Conservation (phyloP, 305 asterid species). For the Lippia alba region DNA sequence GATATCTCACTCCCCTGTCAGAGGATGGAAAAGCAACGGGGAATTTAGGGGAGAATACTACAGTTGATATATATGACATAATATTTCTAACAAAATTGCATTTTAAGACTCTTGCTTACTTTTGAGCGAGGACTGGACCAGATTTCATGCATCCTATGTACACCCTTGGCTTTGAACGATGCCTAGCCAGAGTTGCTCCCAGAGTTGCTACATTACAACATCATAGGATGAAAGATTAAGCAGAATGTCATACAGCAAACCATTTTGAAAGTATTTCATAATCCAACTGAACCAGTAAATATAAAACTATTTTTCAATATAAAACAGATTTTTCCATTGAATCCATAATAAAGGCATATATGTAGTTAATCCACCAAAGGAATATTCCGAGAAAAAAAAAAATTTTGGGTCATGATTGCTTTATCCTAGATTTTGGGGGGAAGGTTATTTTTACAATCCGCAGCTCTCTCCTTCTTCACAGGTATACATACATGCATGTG, state of each 20-base stretch:
- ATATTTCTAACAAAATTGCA: conserved; percentile 7
- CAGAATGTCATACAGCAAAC: neutral
- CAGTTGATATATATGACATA: conserved; percentile 4
- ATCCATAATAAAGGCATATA: conserved; percentile 21
- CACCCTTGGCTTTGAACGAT: conserved; percentile 80
- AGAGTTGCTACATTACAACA: conserved; percentile 61
- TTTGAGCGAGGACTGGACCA: conserved; percentile 92
- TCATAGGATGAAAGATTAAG: neutral
- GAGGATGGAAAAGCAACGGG: conserved; percentile 21
- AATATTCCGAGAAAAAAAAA: neutral
- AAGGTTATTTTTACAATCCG: conserved; percentile 1
- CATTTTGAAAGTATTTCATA: neutral
- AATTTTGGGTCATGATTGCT: too few relatives aligned
- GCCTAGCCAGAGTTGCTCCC: conserved; percentile 84
- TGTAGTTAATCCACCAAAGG: neutral
- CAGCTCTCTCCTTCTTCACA: neutral
- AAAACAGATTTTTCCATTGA: conserved; percentile 2
- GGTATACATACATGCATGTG: neutral
- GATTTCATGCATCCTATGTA: conserved; percentile 98
- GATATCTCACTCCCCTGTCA: conserved; percentile 88
- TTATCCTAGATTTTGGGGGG: too few relatives aligned
- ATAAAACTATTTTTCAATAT: neutral
- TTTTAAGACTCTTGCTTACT: conserved; percentile 54
- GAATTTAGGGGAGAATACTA: neutral
- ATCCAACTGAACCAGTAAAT: conserved; percentile 10